Evolutionary conservation across 2,329 filamentous ascomycete genomes (phyloP), one percentile per base, ranked within the genome.

Genomic region (Amauroascus verrucosus): DNA sequence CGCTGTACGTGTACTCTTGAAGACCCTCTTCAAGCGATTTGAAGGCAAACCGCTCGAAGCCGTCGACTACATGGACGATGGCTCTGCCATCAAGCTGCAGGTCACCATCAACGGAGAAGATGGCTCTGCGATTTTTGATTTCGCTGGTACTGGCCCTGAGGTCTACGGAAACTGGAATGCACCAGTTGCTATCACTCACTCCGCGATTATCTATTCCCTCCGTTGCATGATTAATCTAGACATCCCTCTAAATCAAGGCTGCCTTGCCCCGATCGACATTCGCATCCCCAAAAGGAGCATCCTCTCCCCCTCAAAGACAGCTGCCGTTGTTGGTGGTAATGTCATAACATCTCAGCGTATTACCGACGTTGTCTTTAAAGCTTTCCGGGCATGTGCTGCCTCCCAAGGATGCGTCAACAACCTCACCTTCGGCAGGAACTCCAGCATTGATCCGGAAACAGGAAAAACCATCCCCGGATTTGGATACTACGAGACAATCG

Each of bases 401-500:
- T 81, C 76, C 18, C 87, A 93, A 64, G 88, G 88, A 47, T 85
- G 86, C 68, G 86, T 83, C 67, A 93, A 93, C 69, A 91, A 91
- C 66, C 76, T 93, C 5, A 91, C 87, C 0, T 93, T 93, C 63
- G 87, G 86, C 57, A 33, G 46, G 22, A 16, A 48, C 46, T 88
- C 87, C 61, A 85, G 86, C 51, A 86, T 86, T 41, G 83, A 85
- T 56, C 70, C 75, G 0, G 75, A 76, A 3, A 72, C 78, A 47
- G 75, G 79, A 52, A 75, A 77, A 4, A 61, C 64, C n/a, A 75
- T 81, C n/a, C 81, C 81, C 33, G 87, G 87, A 0, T 93, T 93
- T 64, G 87, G 87, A 8, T 93, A 91, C 73, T 91, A 91, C 66
- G 88, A 93, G 68, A 93, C 88, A 2, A 91, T 93, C 56, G 85